Base-by-base conservation (phyloP, 768 basidiomycete genomes). In the Mycena polygramma region DNA sequence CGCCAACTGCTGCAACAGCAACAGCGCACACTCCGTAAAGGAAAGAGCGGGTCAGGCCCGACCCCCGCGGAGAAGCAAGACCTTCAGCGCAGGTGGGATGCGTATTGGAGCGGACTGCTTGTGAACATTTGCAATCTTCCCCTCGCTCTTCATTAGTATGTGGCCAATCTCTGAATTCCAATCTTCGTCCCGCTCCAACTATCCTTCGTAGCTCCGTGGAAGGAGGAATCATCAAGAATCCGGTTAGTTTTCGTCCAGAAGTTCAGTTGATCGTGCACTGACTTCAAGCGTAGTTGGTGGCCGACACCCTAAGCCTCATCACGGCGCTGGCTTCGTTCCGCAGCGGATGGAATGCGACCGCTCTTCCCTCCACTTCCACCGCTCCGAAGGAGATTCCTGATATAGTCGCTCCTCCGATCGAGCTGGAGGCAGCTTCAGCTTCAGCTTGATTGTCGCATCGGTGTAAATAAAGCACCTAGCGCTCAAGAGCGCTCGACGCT, bases 81-180 rank as follows among this genome's bases (percentile, higher is more conserved):
- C 59, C 77, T 94, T 24, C 71, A 77, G 26, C 83, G 88, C 65
- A 82, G 90, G 72, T 91, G 91, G 89, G 86, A 88, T 72, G 87
- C 91, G 19, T 89, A 90, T 63, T 90, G 89, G 87, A 91, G 89
- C 59, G 94, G 95, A 69, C 77, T 92, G 14, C 78, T 93, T 17
- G 88, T 89, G 57, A 95, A 95, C 76, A 70, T 92, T 10, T 89
- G 89, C 30, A 93, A 94, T 77, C 81, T 95, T n/a, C 96, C 95
- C 5, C 78, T 94, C 58, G 93, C 95, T 3, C 79, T 95, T 65
- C 96, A 97, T 77, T 96, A 94, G 95, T 94, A 72, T 63, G 88
- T 70, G 11, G 61, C 13, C 24, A 41, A 15, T 39, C 35, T 41
- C 4, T 0, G 20, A 61, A 30, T 37, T 4, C 51, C 48, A 4